Conservation (phyloP, 495 filamentous ascomycete species). For the Penicillium coffeae region DNA sequence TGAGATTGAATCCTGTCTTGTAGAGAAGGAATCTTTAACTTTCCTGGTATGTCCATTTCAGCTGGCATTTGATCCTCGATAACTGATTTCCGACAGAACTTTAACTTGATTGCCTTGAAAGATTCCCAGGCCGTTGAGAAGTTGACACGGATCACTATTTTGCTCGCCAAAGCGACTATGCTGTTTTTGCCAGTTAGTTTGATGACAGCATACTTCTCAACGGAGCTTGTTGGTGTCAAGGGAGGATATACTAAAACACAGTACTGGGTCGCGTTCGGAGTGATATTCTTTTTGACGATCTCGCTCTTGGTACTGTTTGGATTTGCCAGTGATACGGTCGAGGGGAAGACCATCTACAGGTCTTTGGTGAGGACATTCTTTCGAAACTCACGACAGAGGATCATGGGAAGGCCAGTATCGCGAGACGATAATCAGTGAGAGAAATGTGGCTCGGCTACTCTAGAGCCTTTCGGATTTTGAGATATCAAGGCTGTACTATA, state of each 20-base stretch:
- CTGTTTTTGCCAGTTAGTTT: conserved; percentile 81
- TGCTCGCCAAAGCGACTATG: conserved; percentile 80
- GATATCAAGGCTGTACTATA: too few species aligned
- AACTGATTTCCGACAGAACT: conserved; percentile 53
- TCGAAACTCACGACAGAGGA: conserved; percentile 24
- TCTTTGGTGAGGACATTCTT: conserved; percentile 42
- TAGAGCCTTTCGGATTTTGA: too few species aligned
- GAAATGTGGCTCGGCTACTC: too few species aligned
- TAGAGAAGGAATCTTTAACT: conserved; percentile 74
- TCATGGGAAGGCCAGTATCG: conserved; percentile 2
- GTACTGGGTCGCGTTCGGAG: conserved; percentile 72
- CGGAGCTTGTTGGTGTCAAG: conserved; percentile 58
- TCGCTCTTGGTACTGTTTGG: conserved; percentile 50
- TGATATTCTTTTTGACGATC: conserved; percentile 63
- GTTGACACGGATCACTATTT: conserved; percentile 72
- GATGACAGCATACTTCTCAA: conserved; percentile 81
- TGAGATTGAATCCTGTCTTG: conserved; percentile 73
- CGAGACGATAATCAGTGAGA: too few species aligned
- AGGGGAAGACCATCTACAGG: conserved; percentile 48
- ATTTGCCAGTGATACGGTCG: conserved; percentile 44
- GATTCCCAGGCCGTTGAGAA: conserved; percentile 76
- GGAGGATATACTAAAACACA: conserved; percentile 54
- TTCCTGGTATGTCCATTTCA: conserved; percentile 49
- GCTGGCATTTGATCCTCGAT: background rate
- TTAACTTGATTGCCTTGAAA: conserved; percentile 82